Conservation (phyloP, 83 land plant genomes). For the Thuja plicata region DNA sequence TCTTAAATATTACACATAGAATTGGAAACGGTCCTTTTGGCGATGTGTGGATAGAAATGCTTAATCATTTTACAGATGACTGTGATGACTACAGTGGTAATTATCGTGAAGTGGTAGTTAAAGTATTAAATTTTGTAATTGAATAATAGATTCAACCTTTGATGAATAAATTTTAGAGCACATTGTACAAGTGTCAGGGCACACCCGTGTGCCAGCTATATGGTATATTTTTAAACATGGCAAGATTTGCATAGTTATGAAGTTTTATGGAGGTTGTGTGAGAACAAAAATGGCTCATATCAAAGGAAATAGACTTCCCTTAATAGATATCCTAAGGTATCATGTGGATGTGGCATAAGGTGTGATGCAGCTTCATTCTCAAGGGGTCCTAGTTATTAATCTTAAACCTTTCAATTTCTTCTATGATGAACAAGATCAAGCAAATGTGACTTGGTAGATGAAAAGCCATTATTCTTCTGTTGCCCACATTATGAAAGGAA, state of each 20-base stretch:
- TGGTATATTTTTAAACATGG: constrained; percentile 72
- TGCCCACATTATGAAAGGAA: no score
- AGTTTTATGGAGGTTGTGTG: constrained; percentile 87
- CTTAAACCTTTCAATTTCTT: no score
- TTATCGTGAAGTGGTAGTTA: constrained; percentile 84
- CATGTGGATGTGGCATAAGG: no score
- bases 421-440: no score
- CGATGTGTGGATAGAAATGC: constrained; percentile 96
- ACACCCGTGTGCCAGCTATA: constrained; percentile 63
- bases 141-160: constrained; percentile 51
- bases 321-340: constrained; percentile 81
- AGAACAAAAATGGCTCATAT: constrained; percentile 87
- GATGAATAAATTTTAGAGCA: constrained; percentile 48
- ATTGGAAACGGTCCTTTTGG: constrained; percentile 92
- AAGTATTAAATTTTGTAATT: constrained; percentile 62
- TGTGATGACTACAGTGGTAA: constrained; percentile 26
- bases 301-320: constrained; percentile 62
- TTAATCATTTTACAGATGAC: constrained; percentile 60
- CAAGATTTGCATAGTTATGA: constrained; percentile 86
- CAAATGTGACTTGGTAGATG: no score
- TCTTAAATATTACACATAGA: constrained; percentile 65
- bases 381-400: no score
- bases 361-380: no score
- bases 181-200: constrained; percentile 48
- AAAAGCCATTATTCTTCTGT: no score